Base-by-base conservation (phyloP, 208 protist genomes). In the Crithidia mellificae region DNA sequence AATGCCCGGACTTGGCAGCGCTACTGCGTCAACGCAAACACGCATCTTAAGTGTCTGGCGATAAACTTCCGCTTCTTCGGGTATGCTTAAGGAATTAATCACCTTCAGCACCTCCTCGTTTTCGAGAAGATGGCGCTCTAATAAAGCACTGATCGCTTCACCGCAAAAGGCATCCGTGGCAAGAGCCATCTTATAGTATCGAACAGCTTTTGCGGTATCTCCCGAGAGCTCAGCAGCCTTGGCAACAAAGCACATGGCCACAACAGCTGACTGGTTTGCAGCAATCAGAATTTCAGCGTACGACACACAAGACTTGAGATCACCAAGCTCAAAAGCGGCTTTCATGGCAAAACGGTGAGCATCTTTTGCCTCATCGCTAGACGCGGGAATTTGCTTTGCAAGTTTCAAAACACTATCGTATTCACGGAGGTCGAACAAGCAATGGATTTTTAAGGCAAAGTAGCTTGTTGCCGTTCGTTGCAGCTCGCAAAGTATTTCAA, bases 221-320 rank as follows among this genome's bases (percentile, higher is more conserved):
- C 83, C 83, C 32, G 61, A 82, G 14, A 95, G 62, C 47, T 95
- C 87, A 22, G 85, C 75, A 55, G 85, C 87, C 36, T 88, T 88
- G n/a, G 80, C 90, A 11, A 90, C 36, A 51, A 87, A 90, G 58
- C 83, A 93, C 66, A 94, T 74, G 1, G 85, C 80, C n/a, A 78
- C 34, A 27, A 89, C 80, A 50, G 75, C 75, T 29, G 80, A 72
- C 14, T 41, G 51, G 51, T 80, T 46, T 1, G 22, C 47, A 9
- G 66, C 51, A 11, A 81, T 56, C 4, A 78, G 68, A 46, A 56
- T 68, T 27, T 77, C 73, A 32, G 78, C 81, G 50, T 76, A 86
- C 32, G 55, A 27, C 22, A 77, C 56, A 62, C 84, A 92, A 9
- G 76, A 55, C 59, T 81, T 91, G 7, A 85, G 49, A 30, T 91